Percentiles rank a stretch among this genome's conserved stretches.
These are phyloP conservation scores for Trichomonas gallinae DNA, from an alignment of 208 protist species.

Conservation along the genomic window DNA sequence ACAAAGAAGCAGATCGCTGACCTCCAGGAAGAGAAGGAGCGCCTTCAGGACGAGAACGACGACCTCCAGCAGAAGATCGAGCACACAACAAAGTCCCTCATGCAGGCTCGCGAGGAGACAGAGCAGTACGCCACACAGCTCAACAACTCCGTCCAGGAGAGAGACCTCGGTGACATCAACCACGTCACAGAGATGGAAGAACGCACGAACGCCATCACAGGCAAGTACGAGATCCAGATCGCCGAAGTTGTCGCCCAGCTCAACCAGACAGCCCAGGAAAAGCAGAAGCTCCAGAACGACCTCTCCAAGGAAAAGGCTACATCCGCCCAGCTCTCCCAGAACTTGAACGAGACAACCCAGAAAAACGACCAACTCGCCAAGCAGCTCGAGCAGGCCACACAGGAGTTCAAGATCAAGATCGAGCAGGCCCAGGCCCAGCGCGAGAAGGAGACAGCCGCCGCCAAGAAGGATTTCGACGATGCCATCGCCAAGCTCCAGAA, in stretches of 20 bases:
- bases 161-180: neutral
- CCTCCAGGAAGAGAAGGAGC: neutral
- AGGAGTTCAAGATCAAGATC: neutral
- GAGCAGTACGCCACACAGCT: neutral
- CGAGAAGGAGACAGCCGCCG: neutral
- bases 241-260: neutral
- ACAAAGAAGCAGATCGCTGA: neutral
- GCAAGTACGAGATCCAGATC: neutral
- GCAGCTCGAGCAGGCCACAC: neutral
- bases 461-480: neutral
- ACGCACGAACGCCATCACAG: neutral
- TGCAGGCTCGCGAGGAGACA: neutral
- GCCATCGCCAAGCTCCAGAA: neutral
- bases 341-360: neutral
- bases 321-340: neutral
- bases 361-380: neutral
- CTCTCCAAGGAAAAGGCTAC: neutral
- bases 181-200: neutral
- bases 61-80: neutral
- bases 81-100: neutral
- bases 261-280: neutral
- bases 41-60: neutral
- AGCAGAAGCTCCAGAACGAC: neutral
- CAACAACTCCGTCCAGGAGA: neutral
- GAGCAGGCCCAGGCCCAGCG: neutral